Evolutionary conservation across 177 flowering plant genomes (phyloP).

Genomic region (Tripterygium wilfordii): DNA sequence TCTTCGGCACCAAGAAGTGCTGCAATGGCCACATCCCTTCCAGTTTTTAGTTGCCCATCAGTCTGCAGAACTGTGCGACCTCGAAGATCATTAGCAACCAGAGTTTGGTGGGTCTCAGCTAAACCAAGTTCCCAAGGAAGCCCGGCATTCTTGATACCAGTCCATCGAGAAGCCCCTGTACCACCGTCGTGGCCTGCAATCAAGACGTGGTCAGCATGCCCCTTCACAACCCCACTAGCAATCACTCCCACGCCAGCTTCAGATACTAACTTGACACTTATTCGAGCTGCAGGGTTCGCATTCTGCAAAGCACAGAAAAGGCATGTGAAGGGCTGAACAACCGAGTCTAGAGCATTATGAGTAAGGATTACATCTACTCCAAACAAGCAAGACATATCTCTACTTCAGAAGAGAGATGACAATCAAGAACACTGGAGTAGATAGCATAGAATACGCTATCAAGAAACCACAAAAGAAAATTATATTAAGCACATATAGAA

Average conservation of each 20-base stretch:
- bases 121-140: conserved; percentile 99
- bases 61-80: conserved; percentile 91
- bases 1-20: conserved; percentile 99
- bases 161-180: conserved; percentile 98
- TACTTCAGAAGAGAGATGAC: no score
- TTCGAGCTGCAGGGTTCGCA: conserved; percentile 83
- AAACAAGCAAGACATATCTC: no score
- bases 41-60: conserved; percentile 97
- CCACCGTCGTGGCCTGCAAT: conserved; percentile 99
- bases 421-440: no score
- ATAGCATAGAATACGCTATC: no score
- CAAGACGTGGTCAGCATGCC: conserved; percentile 97
- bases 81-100: conserved; percentile 98
- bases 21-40: conserved; percentile 96
- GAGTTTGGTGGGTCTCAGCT: conserved; percentile 99
- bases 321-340: no score
- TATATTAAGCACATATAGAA: neutral
- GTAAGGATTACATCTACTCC: no score
- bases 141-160: conserved; percentile 97
- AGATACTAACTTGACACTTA: conserved; percentile 95
- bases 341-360: no score
- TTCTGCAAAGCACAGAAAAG: conserved; percentile 53
- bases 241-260: conserved; percentile 99
- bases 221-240: conserved; percentile 98
- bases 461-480: neutral